A percentile compares a stretch with the other conserved stretches of the same genome.
phyloP scores from a whole-genome alignment of 148 eudicot species.

The Camellia sinensis region DNA sequence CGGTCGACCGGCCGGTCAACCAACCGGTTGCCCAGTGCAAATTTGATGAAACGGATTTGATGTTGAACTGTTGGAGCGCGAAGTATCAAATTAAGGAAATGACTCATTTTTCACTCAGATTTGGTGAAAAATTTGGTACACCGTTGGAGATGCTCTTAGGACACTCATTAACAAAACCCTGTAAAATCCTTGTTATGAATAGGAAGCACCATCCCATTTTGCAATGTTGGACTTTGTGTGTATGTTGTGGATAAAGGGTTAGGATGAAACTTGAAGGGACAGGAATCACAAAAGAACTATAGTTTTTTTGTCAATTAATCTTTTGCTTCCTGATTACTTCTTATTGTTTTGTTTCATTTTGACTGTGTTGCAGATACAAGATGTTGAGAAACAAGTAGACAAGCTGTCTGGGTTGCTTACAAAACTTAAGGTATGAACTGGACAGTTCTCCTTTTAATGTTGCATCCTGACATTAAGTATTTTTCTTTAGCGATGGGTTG shows the following conservation, averaged over 20 bases:
- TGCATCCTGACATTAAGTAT: background rate
- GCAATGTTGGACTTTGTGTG: background rate
- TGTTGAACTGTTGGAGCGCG: too few relatives aligned
- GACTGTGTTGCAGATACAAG: slow-evolving; percentile 36
- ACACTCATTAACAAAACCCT: too few relatives aligned
- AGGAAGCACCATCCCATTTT: background rate
- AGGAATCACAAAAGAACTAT: background rate
- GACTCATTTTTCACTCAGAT: too few relatives aligned
- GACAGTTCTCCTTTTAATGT: background rate
- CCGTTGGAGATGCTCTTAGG: too few relatives aligned
- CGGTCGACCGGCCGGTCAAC: too few relatives aligned
- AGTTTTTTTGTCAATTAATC: background rate
- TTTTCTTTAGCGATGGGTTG: background rate
- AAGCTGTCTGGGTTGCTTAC: slow-evolving; percentile 34
- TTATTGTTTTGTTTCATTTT: background rate
- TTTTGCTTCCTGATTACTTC: background rate
- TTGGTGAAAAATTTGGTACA: too few relatives aligned
- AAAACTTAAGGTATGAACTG: slow-evolving; percentile 42
- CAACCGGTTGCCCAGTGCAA: too few relatives aligned
- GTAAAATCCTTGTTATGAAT: background rate
- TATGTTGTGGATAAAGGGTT: background rate
- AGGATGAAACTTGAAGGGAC: background rate
- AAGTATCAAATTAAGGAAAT: too few relatives aligned
- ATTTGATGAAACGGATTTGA: too few relatives aligned
- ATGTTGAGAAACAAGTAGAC: slow-evolving; percentile 44